Conservation (phyloP, 1,139 yeast genomes). For the Hansenula sp. region DNA sequence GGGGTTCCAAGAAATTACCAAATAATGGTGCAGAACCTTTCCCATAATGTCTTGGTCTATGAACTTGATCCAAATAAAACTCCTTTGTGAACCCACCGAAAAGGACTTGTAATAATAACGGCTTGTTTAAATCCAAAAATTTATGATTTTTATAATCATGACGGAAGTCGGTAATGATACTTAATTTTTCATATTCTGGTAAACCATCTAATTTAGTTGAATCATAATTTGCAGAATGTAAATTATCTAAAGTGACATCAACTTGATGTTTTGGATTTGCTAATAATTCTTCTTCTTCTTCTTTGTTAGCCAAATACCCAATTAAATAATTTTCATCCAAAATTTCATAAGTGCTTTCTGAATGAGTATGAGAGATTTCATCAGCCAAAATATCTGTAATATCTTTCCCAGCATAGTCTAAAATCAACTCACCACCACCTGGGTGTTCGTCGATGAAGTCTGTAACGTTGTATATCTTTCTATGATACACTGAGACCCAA, state of each 20-base stretch:
- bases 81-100: conserved; percentile 74
- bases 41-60: conserved; percentile 92
- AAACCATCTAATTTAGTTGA: conserved; percentile 56
- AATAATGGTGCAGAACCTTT: conserved; percentile 88
- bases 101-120: conserved; percentile 76
- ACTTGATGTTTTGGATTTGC: conserved; percentile 32
- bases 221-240: conserved; percentile 29
- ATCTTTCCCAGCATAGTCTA: conserved; percentile 81
- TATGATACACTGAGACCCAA: conserved; percentile 73
- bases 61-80: conserved; percentile 92
- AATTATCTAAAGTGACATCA: conserved; percentile 34
- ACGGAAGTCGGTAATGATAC: conserved; percentile 72
- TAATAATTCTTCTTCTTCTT: conserved; percentile 54
- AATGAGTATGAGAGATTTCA: conserved; percentile 64
- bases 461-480: conserved; percentile 83
- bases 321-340: conserved; percentile 69
- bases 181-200: conserved; percentile 68
- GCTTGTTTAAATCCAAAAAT: conserved; percentile 80
- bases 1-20: conserved; percentile 71
- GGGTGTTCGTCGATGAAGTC: conserved; percentile 81
- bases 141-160: conserved; percentile 73
- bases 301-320: conserved; percentile 60
- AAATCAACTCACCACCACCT: conserved; percentile 74
- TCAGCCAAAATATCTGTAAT: conserved; percentile 79
- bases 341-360: conserved; percentile 86